These are phyloP conservation scores for Stenocarpella maydis DNA, from an alignment of 2,329 filamentous ascomycete genomes.

Conservation along the genomic window DNA sequence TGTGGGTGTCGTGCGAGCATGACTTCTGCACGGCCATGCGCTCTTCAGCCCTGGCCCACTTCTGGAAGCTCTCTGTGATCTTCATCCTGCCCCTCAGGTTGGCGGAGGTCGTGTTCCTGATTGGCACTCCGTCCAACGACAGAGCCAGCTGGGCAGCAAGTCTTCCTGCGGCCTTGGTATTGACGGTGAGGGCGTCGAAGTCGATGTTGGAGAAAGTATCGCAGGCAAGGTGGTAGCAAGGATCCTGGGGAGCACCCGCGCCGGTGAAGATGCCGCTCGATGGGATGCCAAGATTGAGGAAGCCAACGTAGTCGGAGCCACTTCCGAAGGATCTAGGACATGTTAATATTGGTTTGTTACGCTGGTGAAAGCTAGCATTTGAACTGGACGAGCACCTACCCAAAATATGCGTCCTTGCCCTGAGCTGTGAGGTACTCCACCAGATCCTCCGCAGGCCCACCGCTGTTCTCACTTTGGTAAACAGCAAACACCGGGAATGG, in stretches of 20 bases:
- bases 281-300: slow-evolving; percentile 63
- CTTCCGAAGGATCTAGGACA: slow-evolving; percentile 54
- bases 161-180: slow-evolving; percentile 56
- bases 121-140: slow-evolving; percentile 39
- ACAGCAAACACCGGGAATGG: slow-evolving; percentile 43
- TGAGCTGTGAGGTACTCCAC: slow-evolving; percentile 34
- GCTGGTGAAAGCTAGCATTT: too few relatives aligned
- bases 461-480: slow-evolving; percentile 40
- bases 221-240: slow-evolving; percentile 47
- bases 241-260: slow-evolving; percentile 44
- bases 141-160: slow-evolving; percentile 48
- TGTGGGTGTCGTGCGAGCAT: slow-evolving; percentile 37
- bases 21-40: slow-evolving; percentile 34
- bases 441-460: background rate
- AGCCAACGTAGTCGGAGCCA: slow-evolving; percentile 68
- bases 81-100: slow-evolving; percentile 37
- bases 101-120: slow-evolving; percentile 33
- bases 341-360: slow-evolving; percentile 40
- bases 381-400: background rate
- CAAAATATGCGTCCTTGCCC: slow-evolving; percentile 41
- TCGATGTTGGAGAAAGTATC: slow-evolving; percentile 50
- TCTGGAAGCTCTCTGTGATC: slow-evolving; percentile 36
- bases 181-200: slow-evolving; percentile 46
- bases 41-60: slow-evolving; percentile 36
- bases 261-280: slow-evolving; percentile 68